Conservation (phyloP, 176 grass and related monocot species). For the Triticum urartu region DNA sequence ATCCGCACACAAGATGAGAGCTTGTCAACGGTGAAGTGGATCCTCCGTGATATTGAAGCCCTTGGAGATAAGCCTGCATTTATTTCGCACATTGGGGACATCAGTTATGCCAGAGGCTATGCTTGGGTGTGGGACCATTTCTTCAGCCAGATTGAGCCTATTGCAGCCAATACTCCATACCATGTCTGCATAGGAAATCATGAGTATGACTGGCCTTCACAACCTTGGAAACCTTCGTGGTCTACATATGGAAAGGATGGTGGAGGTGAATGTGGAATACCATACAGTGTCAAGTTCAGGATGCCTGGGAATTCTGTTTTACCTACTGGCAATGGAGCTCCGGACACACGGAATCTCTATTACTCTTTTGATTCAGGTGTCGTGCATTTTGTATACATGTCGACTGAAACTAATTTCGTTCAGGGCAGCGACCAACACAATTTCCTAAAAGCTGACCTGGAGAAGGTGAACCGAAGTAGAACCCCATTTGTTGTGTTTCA, state of each 20-base stretch:
- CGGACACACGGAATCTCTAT: conserved; percentile 81
- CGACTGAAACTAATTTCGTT: conserved; percentile 87
- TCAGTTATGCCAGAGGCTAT: conserved; percentile 89
- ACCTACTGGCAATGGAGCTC: conserved; percentile 71
- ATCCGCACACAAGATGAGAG: conserved; percentile 75
- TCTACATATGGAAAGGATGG: conserved; percentile 72
- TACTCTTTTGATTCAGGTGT: conserved; percentile 87
- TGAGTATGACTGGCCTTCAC: conserved; percentile 92
- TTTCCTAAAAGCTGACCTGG: conserved; percentile 79
- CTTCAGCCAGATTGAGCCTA: conserved; percentile 86
- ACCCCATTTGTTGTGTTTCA: conserved; percentile 89
- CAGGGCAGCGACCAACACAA: conserved; percentile 77
- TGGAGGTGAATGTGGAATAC: conserved; percentile 94
- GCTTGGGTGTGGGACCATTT: conserved; percentile 98
- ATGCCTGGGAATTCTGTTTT: conserved; percentile 87
- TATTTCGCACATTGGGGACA: conserved; percentile 95
- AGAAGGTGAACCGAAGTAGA: conserved; percentile 74
- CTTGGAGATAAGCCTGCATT: conserved; percentile 78
- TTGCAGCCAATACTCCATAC: conserved; percentile 73
- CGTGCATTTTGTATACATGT: conserved; percentile 92
- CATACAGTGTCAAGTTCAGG: conserved; percentile 88
- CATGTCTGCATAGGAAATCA: conserved; percentile 99
- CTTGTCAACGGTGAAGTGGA: conserved; percentile 79
- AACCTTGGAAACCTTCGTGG: conserved; percentile 92
- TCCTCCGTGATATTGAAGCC: conserved; percentile 78